Evolutionary conservation across 805 yeast genomes (phyloP), one percentile per base, ranked within the genome.

Genomic region (Hanseniaspora guilliermondii): DNA sequence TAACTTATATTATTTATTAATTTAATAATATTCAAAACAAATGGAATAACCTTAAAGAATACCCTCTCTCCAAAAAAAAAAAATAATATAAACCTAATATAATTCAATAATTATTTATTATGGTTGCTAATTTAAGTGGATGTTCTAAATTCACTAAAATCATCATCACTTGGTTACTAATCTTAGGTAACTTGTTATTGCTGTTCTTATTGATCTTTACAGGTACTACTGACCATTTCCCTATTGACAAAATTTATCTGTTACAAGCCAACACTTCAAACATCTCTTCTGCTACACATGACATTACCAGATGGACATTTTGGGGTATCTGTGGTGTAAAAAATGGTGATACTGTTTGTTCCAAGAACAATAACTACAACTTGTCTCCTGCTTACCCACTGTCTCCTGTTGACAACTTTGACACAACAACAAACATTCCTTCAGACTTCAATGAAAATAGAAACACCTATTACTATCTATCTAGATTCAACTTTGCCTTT

Each of bases 351-450:
- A 27, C 25, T n/a, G 59, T 60, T 4, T 38, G 50, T 40, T 74
- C 67, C 56, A 9, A 14, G 2, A 8, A 22, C 17, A 52, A 64
- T 4, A 74, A 79, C 62, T 38, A 56, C 14, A 58, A 62, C 40
- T 65, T 74, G 44, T 78, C 80, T 14, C 87, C 93, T 30, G 91
- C 83, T 48, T 76, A 73, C 62, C 87, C 93, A 53, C 67, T 85
- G 55, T 83, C 89, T 8, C 91, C 91, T 35, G 75, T 70, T 41
- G 88, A 85, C 66, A 85, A 85, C 70, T 85, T 83, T 60, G 73
- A 73, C 53, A 79, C 85, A 56, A 63, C 71, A 19, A 61, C 60
- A 2, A 70, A 72, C 56, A 72, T 83, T 33, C 88, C 88, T 50
- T 53, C 61, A 5, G 73, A 71, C 55, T 83, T 83, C 54, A 64